Evolutionary conservation across 768 basidiomycete genomes (phyloP).

Genomic region (Chalciporus sphaerocephalus): DNA sequence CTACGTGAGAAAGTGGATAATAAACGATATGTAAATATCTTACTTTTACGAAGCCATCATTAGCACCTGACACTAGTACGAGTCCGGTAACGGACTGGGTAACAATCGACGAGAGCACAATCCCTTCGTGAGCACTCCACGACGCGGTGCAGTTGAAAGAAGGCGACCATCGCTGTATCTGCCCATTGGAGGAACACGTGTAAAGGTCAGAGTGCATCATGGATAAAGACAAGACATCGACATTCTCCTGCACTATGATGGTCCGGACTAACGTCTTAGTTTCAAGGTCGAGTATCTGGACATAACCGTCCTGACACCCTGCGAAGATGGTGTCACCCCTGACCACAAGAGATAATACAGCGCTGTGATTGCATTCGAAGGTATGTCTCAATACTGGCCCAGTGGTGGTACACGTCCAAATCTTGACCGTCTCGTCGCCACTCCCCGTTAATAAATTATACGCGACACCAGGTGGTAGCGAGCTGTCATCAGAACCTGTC

Average conservation of each 20-base stretch:
- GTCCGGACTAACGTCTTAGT: conserved; percentile 83
- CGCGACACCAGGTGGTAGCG: conserved; percentile 19
- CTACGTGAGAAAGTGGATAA: neutral
- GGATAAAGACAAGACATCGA: conserved; percentile 80
- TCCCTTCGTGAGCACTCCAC: conserved; percentile 79
- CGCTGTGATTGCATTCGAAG: conserved; percentile 71
- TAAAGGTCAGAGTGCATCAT: conserved; percentile 61
- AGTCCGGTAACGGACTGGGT: conserved; percentile 33
- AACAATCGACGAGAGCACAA: conserved; percentile 75
- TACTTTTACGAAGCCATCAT: conserved; percentile 83
- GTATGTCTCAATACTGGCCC: conserved; percentile 54
- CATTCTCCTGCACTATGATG: conserved; percentile 80
- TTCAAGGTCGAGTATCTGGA: conserved; percentile 87
- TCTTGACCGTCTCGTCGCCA: conserved; percentile 89
- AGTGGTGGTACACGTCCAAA: conserved; percentile 57
- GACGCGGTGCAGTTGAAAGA: conserved; percentile 82
- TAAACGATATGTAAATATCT: neutral
- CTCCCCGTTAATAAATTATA: conserved; percentile 75
- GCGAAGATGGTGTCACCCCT: conserved; percentile 82
- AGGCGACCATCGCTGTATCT: conserved; percentile 78
- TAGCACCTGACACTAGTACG: conserved; percentile 72
- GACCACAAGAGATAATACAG: conserved; percentile 74
- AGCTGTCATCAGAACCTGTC: conserved; percentile 34
- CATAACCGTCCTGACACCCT: conserved; percentile 91
- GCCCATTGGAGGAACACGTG: conserved; percentile 63